Evolutionary conservation across 805 yeast genomes (phyloP).

Genomic region (Candida ponderosae): DNA sequence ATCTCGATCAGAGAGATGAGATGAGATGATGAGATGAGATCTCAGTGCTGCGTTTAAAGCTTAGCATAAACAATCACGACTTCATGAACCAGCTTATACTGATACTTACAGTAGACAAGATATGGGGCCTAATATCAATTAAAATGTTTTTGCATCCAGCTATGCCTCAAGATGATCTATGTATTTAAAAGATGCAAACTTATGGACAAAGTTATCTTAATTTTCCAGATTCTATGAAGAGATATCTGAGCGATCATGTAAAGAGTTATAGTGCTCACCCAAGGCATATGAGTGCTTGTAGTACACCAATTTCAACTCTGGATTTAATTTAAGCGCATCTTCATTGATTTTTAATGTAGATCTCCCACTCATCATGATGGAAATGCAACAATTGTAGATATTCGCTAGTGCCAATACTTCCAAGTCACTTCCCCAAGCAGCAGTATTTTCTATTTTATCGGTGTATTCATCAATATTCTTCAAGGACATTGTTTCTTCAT

Average conservation of each 20-base stretch:
- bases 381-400: slow-evolving; percentile 65
- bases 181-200: no score
- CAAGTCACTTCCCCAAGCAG: slow-evolving; percentile 95
- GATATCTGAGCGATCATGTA: slow-evolving; percentile 47
- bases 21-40: no score
- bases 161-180: no score
- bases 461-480: slow-evolving; percentile 65
- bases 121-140: no score
- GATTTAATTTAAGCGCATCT: slow-evolving; percentile 32
- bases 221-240: not conserved
- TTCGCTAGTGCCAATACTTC: slow-evolving; percentile 79
- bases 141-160: not conserved
- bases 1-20: no score
- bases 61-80: no score
- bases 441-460: slow-evolving; percentile 58
- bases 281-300: slow-evolving; percentile 81
- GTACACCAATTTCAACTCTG: slow-evolving; percentile 64
- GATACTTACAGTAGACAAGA: no score
- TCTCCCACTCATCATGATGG: slow-evolving; percentile 72
- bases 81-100: no score
- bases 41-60: no score
- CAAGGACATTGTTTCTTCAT: slow-evolving; percentile 61
- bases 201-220: no score
- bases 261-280: slow-evolving; percentile 93
- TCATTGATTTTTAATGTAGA: slow-evolving; percentile 60